phyloP scores from a whole-genome alignment of 1,284 basidiomycete species.

The Tylopilus sp. region DNA sequence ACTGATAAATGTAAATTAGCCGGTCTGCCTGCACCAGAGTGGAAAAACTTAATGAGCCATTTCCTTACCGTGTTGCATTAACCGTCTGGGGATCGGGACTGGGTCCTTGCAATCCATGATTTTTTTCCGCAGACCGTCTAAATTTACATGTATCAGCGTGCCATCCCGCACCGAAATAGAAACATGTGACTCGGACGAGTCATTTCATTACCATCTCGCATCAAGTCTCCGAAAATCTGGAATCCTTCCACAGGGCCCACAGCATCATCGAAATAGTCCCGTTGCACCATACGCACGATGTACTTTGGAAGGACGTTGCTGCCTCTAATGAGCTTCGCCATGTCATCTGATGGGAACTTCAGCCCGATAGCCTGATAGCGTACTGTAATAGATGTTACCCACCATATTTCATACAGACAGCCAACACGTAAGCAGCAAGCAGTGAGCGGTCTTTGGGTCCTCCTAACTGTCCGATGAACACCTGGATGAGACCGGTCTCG shows the following conservation, averaged over 20 bases:
- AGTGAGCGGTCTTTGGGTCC: constrained; percentile 6
- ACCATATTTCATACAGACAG: constrained; percentile 28
- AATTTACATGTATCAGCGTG: constrained; percentile 9
- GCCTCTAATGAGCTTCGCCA: constrained; percentile 20
- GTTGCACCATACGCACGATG: constrained; percentile 34
- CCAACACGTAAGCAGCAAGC: constrained; percentile 26
- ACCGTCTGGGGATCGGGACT: no score
- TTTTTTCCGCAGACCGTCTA: constrained; percentile 31
- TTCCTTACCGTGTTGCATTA: no score
- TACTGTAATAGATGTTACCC: background rate
- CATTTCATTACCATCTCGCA: constrained; percentile 27
- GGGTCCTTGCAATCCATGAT: no score
- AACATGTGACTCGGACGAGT: no score
- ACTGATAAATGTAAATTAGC: no score
- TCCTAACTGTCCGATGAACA: constrained; percentile 21
- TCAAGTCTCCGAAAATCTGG: constrained; percentile 38
- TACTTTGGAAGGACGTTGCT: constrained; percentile 20
- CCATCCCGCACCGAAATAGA: no score
- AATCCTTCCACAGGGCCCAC: constrained; percentile 39
- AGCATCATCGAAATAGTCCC: constrained; percentile 42
- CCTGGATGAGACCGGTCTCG: constrained; percentile 1
- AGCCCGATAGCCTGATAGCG: background rate
- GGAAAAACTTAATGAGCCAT: no score
- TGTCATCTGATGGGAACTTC: constrained; percentile 22
- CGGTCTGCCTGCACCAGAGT: no score